These are phyloP conservation scores for Amylocystis lapponica DNA, from an alignment of 768 basidiomycete species.

Conservation along the genomic window DNA sequence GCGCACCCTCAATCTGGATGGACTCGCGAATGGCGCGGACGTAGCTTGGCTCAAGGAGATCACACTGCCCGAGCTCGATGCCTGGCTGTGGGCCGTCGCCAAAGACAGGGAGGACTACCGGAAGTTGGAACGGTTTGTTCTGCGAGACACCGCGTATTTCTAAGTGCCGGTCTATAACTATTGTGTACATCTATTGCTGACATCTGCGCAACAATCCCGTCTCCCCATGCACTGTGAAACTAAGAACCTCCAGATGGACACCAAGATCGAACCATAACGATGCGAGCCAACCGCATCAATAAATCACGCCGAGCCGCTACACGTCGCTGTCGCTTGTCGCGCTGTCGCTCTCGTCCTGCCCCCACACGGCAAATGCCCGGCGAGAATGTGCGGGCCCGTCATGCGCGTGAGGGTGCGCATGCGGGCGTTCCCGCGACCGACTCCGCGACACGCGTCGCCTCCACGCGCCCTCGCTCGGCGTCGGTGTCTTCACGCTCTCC, in stretches of 20 bases:
- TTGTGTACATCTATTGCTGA: neutral
- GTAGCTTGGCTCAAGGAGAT: slow-evolving; percentile 50
- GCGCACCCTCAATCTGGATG: slow-evolving; percentile 32
- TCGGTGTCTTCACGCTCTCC: slow-evolving; percentile 58
- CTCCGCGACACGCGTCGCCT: slow-evolving; percentile 13
- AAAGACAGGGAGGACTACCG: slow-evolving; percentile 75
- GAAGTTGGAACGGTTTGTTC: slow-evolving; percentile 58
- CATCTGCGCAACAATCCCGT: neutral
- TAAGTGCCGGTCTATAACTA: slow-evolving; percentile 28
- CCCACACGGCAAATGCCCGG: slow-evolving; percentile 70
- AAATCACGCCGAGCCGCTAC: slow-evolving; percentile 15
- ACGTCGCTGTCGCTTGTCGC: slow-evolving; percentile 69
- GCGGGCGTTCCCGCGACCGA: slow-evolving; percentile 20
- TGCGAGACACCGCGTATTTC: slow-evolving; percentile 64
- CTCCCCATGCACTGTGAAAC: neutral
- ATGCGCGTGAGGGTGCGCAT: no score
- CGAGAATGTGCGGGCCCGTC: no score
- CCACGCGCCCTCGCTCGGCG: slow-evolving; percentile 32
- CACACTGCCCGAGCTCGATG: slow-evolving; percentile 56
- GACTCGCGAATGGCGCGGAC: slow-evolving; percentile 20
- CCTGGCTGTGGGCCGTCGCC: slow-evolving; percentile 80
- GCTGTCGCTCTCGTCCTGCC: slow-evolving; percentile 85
- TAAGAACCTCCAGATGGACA: neutral
- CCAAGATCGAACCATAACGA: neutral
- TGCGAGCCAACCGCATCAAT: neutral